phyloP scores from a whole-genome alignment of 2,329 filamentous ascomycete genomes.

The Nothomitra cinnamomea region DNA sequence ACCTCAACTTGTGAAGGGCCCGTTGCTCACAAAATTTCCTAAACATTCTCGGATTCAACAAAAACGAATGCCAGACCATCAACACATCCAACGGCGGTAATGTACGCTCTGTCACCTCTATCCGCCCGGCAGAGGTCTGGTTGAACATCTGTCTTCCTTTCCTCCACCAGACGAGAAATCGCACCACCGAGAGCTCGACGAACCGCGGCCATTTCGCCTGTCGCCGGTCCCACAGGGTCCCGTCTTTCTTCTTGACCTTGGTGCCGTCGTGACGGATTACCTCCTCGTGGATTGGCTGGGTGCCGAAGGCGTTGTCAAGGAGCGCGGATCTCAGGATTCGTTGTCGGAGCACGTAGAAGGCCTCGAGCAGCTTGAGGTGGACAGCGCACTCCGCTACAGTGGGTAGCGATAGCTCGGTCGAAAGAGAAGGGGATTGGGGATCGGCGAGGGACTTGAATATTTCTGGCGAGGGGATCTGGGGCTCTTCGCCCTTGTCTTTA shows the following conservation, averaged over 20 bases:
- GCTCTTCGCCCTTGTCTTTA: neutral
- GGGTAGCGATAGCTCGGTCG: neutral
- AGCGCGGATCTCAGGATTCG: neutral
- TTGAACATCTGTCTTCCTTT: neutral
- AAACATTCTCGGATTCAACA: conserved; percentile 19
- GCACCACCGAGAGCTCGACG: conserved; percentile 14
- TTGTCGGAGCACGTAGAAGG: neutral
- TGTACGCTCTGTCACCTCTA: conserved; percentile 6
- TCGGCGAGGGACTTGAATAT: neutral
- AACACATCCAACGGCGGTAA: conserved; percentile 19
- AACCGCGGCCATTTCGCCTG: conserved; percentile 16
- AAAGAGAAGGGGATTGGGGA: neutral
- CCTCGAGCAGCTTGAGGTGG: neutral
- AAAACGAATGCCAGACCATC: conserved; percentile 23
- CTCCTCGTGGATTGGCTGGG: neutral
- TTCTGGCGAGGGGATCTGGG: neutral
- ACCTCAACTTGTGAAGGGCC: conserved; percentile 5
- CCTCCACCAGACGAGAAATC: conserved; percentile 16
- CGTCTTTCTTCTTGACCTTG: neutral
- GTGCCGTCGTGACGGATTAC: neutral
- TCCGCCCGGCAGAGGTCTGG: too few species aligned
- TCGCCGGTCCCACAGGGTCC: neutral
- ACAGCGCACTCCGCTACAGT: neutral
- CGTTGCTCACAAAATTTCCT: conserved; percentile 5
- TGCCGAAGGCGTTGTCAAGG: neutral